Evolutionary conservation across 176 grass and related monocot species (phyloP).

Genomic region (Puccinellia tenuiflora): DNA sequence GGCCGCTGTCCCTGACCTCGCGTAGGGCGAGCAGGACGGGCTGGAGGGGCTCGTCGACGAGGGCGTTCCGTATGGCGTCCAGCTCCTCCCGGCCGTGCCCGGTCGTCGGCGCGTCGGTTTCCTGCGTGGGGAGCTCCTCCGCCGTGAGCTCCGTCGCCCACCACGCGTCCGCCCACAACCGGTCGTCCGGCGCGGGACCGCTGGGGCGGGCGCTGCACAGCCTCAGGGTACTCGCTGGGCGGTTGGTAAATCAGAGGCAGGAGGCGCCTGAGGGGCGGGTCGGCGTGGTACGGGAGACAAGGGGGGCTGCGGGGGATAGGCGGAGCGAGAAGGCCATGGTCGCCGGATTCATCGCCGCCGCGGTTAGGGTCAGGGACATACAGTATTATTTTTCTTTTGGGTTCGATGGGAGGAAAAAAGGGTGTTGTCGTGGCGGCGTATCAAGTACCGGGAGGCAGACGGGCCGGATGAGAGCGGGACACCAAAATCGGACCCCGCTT

Average conservation of each 20-base stretch:
- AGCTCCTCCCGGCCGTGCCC: constrained; percentile 16
- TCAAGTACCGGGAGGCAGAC: no score
- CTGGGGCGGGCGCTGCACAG: not conserved
- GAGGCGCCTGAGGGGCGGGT: not conserved
- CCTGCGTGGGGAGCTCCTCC: constrained; percentile 10
- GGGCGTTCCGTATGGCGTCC: constrained; percentile 4
- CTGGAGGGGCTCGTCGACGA: constrained; percentile 5
- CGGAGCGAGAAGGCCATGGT: not conserved
- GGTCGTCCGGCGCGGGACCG: not conserved
- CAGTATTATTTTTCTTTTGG: no score
- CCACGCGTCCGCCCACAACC: not conserved
- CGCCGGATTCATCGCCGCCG: not conserved
- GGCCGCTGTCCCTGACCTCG: not conserved
- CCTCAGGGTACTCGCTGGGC: not conserved
- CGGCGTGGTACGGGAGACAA: not conserved
- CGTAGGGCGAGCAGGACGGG: not conserved
- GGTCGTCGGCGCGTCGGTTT: constrained; percentile 1
- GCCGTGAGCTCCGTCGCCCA: not conserved
- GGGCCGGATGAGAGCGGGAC: no score
- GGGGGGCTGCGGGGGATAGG: no score
- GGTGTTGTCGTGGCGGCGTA: no score
- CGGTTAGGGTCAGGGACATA: no score
- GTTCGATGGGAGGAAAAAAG: no score
- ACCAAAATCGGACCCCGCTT: no score
- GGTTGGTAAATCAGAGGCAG: not conserved